Evolutionary conservation across 805 yeast genomes (phyloP).

Genomic region (Pichia phayaonensis): DNA sequence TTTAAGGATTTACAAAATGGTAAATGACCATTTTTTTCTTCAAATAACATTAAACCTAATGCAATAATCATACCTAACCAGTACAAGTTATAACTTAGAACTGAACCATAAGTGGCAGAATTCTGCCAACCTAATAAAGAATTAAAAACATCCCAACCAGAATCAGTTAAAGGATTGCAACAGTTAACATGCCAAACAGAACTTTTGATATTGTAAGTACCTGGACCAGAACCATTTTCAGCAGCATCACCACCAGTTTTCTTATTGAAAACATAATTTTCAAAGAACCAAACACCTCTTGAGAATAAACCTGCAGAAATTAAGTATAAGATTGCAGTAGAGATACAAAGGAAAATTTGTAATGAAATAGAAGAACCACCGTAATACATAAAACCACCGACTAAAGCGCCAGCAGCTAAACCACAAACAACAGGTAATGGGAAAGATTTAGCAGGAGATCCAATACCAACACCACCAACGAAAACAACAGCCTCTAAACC

Average conservation of each 20-base stretch:
- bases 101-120: conserved; percentile 85
- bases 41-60: conserved; percentile 56
- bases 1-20: conserved; percentile 47
- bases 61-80: conserved; percentile 60
- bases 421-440: conserved; percentile 86
- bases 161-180: conserved; percentile 81
- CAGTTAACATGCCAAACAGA: conserved; percentile 93
- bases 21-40: conserved; percentile 73
- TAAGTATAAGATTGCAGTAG: conserved; percentile 79
- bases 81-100: conserved; percentile 75
- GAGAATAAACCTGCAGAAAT: conserved; percentile 87
- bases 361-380: conserved; percentile 73
- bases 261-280: conserved; percentile 51
- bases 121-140: conserved; percentile 93
- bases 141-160: conserved; percentile 94
- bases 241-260: conserved; percentile 87
- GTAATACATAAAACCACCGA: conserved; percentile 64
- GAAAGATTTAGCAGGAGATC: conserved; percentile 44
- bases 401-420: conserved; percentile 59
- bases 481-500: conserved; percentile 92
- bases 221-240: conserved; percentile 85
- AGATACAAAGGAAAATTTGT: conserved; percentile 73
- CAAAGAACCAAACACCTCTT: conserved; percentile 83
- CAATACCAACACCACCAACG: conserved; percentile 85
- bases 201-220: conserved; percentile 71